Percentiles rank a stretch among this genome's conserved stretches.
Conservation (phyloP, 305 asterid species). For the Stenogyne calaminthoides region DNA sequence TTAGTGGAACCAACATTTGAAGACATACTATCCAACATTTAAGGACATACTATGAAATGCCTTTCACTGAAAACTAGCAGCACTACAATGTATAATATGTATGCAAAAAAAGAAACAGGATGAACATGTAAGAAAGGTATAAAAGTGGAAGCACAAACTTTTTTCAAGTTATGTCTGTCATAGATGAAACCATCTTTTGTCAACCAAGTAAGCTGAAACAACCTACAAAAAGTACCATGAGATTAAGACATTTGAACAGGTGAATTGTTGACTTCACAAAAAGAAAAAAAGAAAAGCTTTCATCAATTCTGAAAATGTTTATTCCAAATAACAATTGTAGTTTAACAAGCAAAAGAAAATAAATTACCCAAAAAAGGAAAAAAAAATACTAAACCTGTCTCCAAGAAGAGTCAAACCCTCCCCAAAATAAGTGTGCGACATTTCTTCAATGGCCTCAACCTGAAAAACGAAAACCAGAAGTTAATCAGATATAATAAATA, state of each 20-base stretch:
- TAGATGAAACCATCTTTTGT: slow-evolving; percentile 79
- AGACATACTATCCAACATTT: no score
- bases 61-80: no score
- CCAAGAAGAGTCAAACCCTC: slow-evolving; percentile 80
- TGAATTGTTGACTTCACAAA: slow-evolving; percentile 9
- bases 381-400: slow-evolving; percentile 44
- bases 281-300: slow-evolving; percentile 4
- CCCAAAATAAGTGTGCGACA: slow-evolving; percentile 61
- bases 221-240: slow-evolving; percentile 63
- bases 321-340: slow-evolving; percentile 1
- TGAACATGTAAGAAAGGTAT: slow-evolving; percentile 21
- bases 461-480: slow-evolving; percentile 33
- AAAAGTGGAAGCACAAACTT: slow-evolving; percentile 62
- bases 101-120: no score
- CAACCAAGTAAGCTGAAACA: slow-evolving; percentile 88
- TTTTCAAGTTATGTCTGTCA: slow-evolving; percentile 65
- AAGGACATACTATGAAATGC: no score
- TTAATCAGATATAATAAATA: slow-evolving; percentile 20
- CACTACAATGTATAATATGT: no score
- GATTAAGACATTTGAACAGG: slow-evolving; percentile 35
- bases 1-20: slow-evolving; percentile 5
- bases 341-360: background rate
- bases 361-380: background rate
- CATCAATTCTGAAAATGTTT: background rate
- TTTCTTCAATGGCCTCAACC: slow-evolving; percentile 54